Base-by-base conservation (phyloP, 2,329 filamentous ascomycete species). In the Neofusicoccum laricinum region DNA sequence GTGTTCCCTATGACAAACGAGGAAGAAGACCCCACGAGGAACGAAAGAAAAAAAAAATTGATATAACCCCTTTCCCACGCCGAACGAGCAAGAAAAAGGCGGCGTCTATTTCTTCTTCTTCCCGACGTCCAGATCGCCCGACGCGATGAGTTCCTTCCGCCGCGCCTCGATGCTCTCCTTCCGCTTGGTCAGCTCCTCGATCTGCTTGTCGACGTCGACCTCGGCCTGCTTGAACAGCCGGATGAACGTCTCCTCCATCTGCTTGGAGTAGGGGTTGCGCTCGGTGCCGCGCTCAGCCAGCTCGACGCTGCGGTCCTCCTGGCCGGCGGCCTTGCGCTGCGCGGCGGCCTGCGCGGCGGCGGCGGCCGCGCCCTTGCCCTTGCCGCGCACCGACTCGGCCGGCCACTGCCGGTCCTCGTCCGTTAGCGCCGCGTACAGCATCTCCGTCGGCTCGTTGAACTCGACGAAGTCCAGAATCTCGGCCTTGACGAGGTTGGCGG, bases 361-460 rank as follows among this genome's bases (percentile, higher is more conserved):
- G 1, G 45, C 65, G 2, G 70, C 71, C 2, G 73, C 72, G 62
- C 74, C 76, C 70, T 76, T 81, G 11, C 79, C 80, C 67, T 77
- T 86, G 32, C 85, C 84, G 68, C 83, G 75, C 43, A 85, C 85
- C 40, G 73, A 73, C 36, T 70, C 68, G 8, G 72, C 78, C 4
- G 81, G 77, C 71, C 79, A 82, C 67, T 85, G 86, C 4, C 51
- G 46, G 30, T 88, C 86, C 66, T 91, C 91, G 5, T 85, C 84
- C 2, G 93, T 98, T 66, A 99, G 82, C 32, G 92, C 83, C 67
- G 96, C 92, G 78, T 92, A 97, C 73, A 99, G 94, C 50, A 90
- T 87, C 77, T 97, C 92, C 71, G 93, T 95, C 0, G 95, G 95
- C 77, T 99, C 95, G 79, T 97, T 98, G 84, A 99, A 99, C 57